Evolutionary conservation across 2,329 filamentous ascomycete genomes (phyloP).

Genomic region (Eutypella sp.): DNA sequence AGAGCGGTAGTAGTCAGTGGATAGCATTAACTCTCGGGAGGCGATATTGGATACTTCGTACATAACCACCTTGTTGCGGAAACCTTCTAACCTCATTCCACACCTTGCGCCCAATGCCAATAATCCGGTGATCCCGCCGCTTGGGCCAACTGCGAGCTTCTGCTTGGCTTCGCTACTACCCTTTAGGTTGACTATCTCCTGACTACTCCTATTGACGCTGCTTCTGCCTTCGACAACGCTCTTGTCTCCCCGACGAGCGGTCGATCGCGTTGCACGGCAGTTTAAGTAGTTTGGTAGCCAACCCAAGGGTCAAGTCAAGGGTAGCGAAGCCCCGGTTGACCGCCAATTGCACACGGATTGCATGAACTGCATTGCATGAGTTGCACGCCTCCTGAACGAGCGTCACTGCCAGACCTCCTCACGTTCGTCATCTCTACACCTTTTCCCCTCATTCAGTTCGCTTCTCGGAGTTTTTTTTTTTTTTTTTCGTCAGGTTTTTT

Average conservation of each 20-base stretch:
- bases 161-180: neutral
- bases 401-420: neutral
- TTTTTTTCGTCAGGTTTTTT: too few species aligned
- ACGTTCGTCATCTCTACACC: neutral
- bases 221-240: neutral
- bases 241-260: neutral
- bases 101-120: slow-evolving; percentile 10
- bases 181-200: neutral
- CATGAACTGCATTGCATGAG: too few species aligned
- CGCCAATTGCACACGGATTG: slow-evolving; percentile 1
- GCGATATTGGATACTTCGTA: too few species aligned
- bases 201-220: neutral
- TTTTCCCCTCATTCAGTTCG: neutral
- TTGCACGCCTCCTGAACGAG: neutral
- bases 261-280: neutral
- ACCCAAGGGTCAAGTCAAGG: neutral
- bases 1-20: too few species aligned
- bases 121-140: slow-evolving; percentile 16
- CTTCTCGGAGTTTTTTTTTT: neutral
- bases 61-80: too few species aligned
- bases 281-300: neutral
- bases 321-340: neutral
- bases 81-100: neutral
- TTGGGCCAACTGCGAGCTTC: slow-evolving; percentile 12
- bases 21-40: too few species aligned